Evolutionary conservation across 768 basidiomycete genomes (phyloP), one percentile per base, ranked within the genome.

Genomic region (Lentinus brumalis): DNA sequence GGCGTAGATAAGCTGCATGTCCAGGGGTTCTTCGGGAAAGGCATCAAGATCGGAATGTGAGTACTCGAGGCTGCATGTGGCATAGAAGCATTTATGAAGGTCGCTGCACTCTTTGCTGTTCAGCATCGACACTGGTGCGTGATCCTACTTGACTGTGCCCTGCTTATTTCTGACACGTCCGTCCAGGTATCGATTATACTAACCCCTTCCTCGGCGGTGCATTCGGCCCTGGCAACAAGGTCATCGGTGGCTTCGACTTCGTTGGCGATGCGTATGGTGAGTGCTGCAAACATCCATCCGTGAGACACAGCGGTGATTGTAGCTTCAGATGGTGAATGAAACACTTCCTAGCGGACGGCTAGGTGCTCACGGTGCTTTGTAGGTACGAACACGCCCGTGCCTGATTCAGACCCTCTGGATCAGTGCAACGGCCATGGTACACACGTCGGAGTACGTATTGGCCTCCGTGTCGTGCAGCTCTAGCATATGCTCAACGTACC

Each of bases 1-100:
- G 83, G 86, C 18, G 87, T 88, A 1, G 83, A 88, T 66, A 83
- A 81, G 61, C 77, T 88, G 18, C 88, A 90, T 67, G 84, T 85
- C 5, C 67, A 79, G 61, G 87, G 86, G 0, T 79, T 85, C 66
- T 77, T 78, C 30, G 89, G 90, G 12, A 79, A 79, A 42, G 88
- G 88, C 2, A 76, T 89, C 70, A 87, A 87, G 66, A 79, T 92
- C 56, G 89, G 81, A 61, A 83, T 89, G 83, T 84, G 58, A 70
- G 82, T 64, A 29, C 26, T 49, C 40, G 35, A 14, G 51, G 14
- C 26, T 42, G 18, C 15, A n/a, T 21, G n/a, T 46, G 15, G 53
- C 32, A 32, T 56, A 14, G 26, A 35, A 11, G 35, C 35, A 35
- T 1, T 35, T 35, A 1, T 35, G 35, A 35, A 26, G 38, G 59